phyloP scores from a whole-genome alignment of 495 filamentous ascomycete genomes.

The Xylaria flabelliformis region DNA sequence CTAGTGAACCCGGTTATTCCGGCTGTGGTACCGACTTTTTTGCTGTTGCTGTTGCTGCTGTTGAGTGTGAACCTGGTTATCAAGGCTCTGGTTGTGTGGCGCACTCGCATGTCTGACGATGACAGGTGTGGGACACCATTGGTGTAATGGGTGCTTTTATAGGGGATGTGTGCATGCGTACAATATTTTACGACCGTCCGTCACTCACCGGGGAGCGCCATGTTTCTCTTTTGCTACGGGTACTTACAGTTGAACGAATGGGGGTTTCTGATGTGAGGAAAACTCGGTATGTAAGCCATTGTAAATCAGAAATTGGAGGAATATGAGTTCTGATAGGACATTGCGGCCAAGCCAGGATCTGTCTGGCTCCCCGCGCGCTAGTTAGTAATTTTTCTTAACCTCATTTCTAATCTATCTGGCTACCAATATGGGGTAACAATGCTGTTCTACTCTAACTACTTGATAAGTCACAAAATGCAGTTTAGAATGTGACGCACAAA shows the following conservation, averaged over 20 bases:
- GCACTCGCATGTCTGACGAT: slow-evolving; percentile 8
- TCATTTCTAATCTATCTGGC: neutral
- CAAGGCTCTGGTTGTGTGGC: neutral
- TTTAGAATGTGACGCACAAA: neutral
- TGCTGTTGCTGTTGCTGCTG: neutral
- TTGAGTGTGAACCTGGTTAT: neutral
- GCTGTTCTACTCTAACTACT: neutral
- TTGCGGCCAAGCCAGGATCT: neutral
- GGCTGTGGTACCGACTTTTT: neutral
- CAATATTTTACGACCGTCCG: neutral
- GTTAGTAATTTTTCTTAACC: slow-evolving; percentile 8
- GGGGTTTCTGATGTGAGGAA: neutral
- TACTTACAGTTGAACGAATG: neutral
- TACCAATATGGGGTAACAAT: neutral
- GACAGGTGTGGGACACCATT: neutral
- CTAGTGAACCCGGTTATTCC: neutral
- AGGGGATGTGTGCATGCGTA: neutral
- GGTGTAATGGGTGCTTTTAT: slow-evolving; percentile 5
- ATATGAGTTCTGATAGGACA: neutral
- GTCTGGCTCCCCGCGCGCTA: slow-evolving; percentile 15
- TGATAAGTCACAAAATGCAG: neutral
- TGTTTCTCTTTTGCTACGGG: neutral
- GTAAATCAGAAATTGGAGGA: neutral
- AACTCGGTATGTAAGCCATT: slow-evolving; percentile 15
- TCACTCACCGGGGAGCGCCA: neutral